Evolutionary conservation across 768 basidiomycete species (phyloP), one percentile per base, ranked within the genome.

Genomic region (Lepiota brunneoincarnata): DNA sequence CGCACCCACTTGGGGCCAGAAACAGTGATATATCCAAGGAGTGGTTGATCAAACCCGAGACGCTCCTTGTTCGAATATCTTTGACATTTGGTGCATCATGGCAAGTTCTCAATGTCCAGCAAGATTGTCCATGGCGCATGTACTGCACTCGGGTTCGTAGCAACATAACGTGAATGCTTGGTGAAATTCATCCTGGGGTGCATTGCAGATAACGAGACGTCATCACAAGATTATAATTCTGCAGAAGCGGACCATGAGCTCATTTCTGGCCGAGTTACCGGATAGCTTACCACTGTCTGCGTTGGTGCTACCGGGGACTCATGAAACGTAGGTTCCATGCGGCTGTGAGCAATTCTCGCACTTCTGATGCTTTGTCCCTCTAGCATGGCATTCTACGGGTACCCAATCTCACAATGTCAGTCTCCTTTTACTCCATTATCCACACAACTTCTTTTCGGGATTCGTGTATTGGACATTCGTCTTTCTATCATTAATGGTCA

Each of bases 381-480:
- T 26, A 89, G 87, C 4, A 86, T 93, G 84, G 86, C 91, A 7
- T 83, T 91, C 58, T 87, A 92, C 59, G 89, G 89, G 12, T 91
- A 87, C 84, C 89, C 89, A 0, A 71, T 95, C 35, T 89, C 90
- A 0, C 92, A 96, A 65, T 98, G 94, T 63, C 93, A 97, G 66
- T 79, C 81, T 34, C 71, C 72, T 7, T 64, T 69, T 3, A 86
- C 81, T 0, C 80, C 85, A 0, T 80, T 96, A 21, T 71, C 71
- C 24, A 69, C 73, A 17, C 94, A 98, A 69, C 76, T 98, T 9
- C 70, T 73, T 11, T 81, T 81, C 14, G 94, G 93, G 5, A 87
- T 94, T 55, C 84, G 93, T 3, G 79, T 91, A 44, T 64, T 95
- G 28, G 93, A 96, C 61, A 75, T 96, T 49, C 83, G 93, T 0